Evolutionary conservation across 140 eudicot species (phyloP), one percentile per base, ranked within the genome.

Genomic region (Oenanthe javanica): DNA sequence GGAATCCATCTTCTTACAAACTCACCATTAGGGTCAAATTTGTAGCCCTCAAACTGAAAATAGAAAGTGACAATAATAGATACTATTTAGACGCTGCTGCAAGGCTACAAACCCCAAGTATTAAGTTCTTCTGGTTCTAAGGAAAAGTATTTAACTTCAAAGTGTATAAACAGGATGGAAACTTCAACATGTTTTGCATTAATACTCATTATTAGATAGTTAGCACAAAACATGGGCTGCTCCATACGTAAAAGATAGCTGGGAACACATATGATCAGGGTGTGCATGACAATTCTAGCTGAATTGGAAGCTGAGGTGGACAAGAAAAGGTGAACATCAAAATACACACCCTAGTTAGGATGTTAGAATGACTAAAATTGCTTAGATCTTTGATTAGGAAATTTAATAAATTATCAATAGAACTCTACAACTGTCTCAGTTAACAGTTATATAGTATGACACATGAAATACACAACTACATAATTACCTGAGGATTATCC

Each of bases 1-100:
- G 99, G 99, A 59, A 95, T 92, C 99, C 99, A 95, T 83, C 97
- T 80, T 72, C 99, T 84, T 74, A 92, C 99, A 67, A 92, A 95
- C 81, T 95, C 99, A 21, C 99, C 99, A 49, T 95, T 90, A 1
- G 99, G 99, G 82, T 95, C 99, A 71, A 84, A 95, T 64, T 92
- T 92, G 85, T 95, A 92, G 38, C 99, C 97, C 80, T 95, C 97
- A 64, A 88, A 86, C 99, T 95, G 91, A 74, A 52, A 70, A 66
- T 27, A 45, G 1, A 63, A 27, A 2, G 57, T 21, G 42, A 15
- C 21, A 21, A 50, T 49, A 40, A 7, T n/a, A 64, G 57, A 4
- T 38, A 42, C 47, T n/a, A n/a, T 73, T 6, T 73, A 47, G 13
- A 14, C 45, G 45, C 45, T 42, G 45, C 52, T 49, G 52, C 52